Conservation (phyloP, 306 rosid genomes). For the Castanea crenata region DNA sequence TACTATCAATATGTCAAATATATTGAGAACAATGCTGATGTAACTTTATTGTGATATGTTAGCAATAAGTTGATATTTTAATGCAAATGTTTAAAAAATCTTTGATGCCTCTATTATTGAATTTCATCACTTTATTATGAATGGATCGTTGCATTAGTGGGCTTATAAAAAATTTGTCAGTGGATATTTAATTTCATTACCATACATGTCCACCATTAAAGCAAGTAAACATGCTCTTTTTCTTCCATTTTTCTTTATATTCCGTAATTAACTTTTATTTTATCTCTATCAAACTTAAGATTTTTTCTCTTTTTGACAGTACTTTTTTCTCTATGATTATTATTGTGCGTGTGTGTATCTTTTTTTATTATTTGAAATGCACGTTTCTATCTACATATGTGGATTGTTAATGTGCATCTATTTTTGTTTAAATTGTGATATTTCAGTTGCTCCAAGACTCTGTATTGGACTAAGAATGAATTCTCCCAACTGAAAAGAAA, state of each 20-base stretch:
- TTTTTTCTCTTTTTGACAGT: neutral
- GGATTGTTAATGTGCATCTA: neutral
- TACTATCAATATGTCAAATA: neutral
- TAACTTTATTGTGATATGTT: neutral
- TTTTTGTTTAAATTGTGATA: neutral
- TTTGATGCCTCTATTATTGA: neutral
- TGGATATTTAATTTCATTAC: neutral
- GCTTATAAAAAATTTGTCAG: too few relatives aligned
- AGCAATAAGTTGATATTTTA: neutral
- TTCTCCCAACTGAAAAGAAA: conserved; percentile 25
- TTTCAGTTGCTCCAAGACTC: conserved; percentile 24
- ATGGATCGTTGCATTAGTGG: too few relatives aligned
- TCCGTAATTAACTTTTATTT: neutral
- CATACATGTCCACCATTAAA: neutral
- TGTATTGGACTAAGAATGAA: conserved; percentile 23
- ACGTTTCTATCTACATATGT: neutral
- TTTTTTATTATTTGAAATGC: too few relatives aligned
- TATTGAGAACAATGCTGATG: neutral
- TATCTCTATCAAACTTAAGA: neutral
- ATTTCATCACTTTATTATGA: neutral
- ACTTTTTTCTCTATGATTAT: neutral
- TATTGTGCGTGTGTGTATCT: too few relatives aligned
- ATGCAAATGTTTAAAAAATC: neutral
- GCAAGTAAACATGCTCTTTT: neutral
- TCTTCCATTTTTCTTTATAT: neutral